phyloP scores from a whole-genome alignment of 106 monocot genomes.

The Dioscorea dumetorum region DNA sequence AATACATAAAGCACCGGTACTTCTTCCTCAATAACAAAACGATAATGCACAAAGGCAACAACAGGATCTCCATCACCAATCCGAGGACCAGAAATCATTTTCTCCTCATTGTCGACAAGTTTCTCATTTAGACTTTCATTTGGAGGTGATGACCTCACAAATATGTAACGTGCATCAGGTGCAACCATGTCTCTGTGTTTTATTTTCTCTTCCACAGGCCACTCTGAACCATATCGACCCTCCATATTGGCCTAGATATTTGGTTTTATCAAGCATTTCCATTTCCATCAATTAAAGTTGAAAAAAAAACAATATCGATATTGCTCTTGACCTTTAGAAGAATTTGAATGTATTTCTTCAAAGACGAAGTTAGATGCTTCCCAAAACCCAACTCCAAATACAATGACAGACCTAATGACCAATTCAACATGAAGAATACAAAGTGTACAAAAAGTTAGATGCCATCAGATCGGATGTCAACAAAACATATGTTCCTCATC shows the following conservation, averaged over 20 bases:
- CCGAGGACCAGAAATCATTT: slow-evolving; percentile 15
- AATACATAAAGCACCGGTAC: slow-evolving; percentile 86
- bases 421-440: background rate
- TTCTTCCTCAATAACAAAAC: slow-evolving; percentile 82
- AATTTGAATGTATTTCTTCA: slow-evolving; percentile 67
- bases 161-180: slow-evolving; percentile 82
- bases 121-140: slow-evolving; percentile 7
- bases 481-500: background rate
- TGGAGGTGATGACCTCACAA: slow-evolving; percentile 39
- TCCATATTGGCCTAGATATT: slow-evolving; percentile 81
- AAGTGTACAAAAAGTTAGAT: background rate
- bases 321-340: slow-evolving; percentile 68
- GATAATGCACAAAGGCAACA: slow-evolving; percentile 84
- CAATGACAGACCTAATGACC: slow-evolving; percentile 54
- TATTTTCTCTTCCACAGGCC: slow-evolving; percentile 80
- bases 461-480: too few species aligned
- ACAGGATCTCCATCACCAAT: slow-evolving; percentile 31
- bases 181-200: slow-evolving; percentile 82
- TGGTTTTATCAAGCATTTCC: background rate
- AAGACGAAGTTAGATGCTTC: slow-evolving; percentile 46
- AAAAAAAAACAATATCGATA: background rate
- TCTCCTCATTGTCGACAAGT: slow-evolving; percentile 13
- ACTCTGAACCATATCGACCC: slow-evolving; percentile 62
- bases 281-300: background rate
- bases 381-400: slow-evolving; percentile 72